Conservation (phyloP, 2,329 filamentous ascomycete species). For the Zymoseptoria passerinii region DNA sequence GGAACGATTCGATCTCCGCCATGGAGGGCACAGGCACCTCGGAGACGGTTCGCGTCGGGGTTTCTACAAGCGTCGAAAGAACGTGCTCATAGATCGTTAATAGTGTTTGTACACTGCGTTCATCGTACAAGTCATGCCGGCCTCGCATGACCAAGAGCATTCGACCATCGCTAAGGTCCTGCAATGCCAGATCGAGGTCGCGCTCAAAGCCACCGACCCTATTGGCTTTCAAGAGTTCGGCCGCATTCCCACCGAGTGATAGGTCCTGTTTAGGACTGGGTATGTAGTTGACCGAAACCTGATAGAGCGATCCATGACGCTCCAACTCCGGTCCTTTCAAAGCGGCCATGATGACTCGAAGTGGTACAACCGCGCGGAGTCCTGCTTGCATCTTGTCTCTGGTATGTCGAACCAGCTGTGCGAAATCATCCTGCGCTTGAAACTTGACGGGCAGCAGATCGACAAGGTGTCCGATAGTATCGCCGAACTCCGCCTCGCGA, state of each 20-base stretch:
- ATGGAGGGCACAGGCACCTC: conserved; percentile 2
- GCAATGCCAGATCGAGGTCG: conserved; percentile 2
- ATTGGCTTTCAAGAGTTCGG: conserved; percentile 4
- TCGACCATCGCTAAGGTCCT: neutral
- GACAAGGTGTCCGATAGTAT: neutral
- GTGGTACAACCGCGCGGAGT: neutral
- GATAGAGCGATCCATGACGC: conserved; percentile 3
- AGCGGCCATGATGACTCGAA: conserved; percentile 4
- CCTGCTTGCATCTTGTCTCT: conserved; percentile 6
- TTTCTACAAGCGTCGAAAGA: conserved; percentile 2
- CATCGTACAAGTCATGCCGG: conserved; percentile 5
- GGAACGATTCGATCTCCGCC: neutral
- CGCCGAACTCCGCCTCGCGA: neutral
- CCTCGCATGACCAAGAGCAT: conserved; percentile 1
- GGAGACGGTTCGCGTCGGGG: conserved; percentile 1
- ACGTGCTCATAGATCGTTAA: conserved; percentile 2
- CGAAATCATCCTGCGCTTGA: conserved; percentile 1
- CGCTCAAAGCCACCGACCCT: neutral
- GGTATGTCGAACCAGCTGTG: conserved; percentile 4
- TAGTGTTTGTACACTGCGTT: conserved; percentile 3
- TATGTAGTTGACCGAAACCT: conserved; percentile 5
- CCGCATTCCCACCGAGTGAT: conserved; percentile 2
- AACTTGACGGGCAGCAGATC: neutral
- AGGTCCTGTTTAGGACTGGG: neutral
- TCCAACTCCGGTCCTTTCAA: neutral